A percentile compares a stretch with the other conserved stretches of the same genome.
Conservation (phyloP, 2,329 filamentous ascomycete genomes). For the Pseudogymnoascus sp. region DNA sequence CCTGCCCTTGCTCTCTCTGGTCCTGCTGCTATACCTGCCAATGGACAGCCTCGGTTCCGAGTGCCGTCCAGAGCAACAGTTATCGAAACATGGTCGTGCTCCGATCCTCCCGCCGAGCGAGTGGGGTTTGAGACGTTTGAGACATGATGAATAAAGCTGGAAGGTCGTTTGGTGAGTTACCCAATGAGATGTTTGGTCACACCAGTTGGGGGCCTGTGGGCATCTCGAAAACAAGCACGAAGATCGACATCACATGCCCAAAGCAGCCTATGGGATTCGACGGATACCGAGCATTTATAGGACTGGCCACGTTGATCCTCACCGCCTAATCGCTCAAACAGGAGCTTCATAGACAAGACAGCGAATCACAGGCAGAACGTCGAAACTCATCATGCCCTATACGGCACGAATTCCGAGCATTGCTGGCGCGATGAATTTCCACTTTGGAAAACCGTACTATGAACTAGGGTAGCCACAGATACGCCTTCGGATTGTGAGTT, state of each 20-base stretch:
- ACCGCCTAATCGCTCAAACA: not conserved
- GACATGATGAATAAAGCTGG: not conserved
- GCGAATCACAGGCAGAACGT: not conserved
- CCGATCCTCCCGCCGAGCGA: not conserved
- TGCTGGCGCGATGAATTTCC: constrained; percentile 2
- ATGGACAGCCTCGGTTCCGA: not conserved
- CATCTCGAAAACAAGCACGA: not conserved
- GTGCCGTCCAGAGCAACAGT: not conserved
- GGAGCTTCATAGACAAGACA: not conserved
- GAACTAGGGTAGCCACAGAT: not conserved
- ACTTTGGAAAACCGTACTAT: not conserved
- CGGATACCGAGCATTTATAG: not conserved
- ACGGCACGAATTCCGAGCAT: constrained; percentile 1
- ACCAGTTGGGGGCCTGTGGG: not conserved
- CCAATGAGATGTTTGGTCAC: not conserved
- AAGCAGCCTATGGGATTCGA: constrained; percentile 1
- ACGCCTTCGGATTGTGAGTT: not conserved
- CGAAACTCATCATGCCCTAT: not conserved
- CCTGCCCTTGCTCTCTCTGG: not conserved
- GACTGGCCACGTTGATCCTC: not conserved
- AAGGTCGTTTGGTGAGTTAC: not conserved
- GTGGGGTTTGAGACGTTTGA: not conserved
- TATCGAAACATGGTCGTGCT: not conserved
- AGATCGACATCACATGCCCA: constrained; percentile 6
- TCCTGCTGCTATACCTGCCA: not conserved